These are phyloP conservation scores for Echium plantagineum DNA, from an alignment of 257 asterid genomes.

Conservation along the genomic window DNA sequence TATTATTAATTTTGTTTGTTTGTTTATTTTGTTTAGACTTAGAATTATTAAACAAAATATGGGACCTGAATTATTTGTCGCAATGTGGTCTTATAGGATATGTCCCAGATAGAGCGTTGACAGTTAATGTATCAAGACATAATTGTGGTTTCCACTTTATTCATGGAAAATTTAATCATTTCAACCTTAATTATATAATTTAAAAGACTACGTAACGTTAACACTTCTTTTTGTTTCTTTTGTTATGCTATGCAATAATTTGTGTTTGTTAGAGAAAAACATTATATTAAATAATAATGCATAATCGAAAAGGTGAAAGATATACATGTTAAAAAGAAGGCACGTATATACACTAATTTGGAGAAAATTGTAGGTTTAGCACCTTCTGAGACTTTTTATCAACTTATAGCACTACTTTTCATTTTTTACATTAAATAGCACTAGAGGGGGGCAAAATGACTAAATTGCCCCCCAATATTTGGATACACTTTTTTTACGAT, in stretches of 20 bases:
- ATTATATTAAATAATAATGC: no score
- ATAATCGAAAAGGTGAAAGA: no score
- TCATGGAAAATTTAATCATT: neutral
- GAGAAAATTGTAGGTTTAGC: no score
- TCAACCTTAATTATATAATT: neutral
- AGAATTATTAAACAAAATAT: neutral
- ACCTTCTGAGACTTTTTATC: no score
- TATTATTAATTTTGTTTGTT: no score
- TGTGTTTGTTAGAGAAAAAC: neutral
- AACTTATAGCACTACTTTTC: no score
- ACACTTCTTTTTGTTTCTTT: neutral
- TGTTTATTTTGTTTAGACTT: neutral
- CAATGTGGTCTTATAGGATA: neutral
- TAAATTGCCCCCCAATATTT: no score
- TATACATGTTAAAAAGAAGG: neutral
- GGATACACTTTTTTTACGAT: no score
- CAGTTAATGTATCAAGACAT: neutral
- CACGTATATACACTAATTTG: no score
- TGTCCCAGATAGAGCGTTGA: neutral
- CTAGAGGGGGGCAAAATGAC: no score
- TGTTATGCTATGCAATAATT: neutral
- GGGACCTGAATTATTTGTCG: neutral
- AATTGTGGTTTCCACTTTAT: neutral
- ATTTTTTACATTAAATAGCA: no score
- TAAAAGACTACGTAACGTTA: neutral